phyloP scores from a whole-genome alignment of 1,284 basidiomycete genomes.

The Sporisorium graminicola region DNA sequence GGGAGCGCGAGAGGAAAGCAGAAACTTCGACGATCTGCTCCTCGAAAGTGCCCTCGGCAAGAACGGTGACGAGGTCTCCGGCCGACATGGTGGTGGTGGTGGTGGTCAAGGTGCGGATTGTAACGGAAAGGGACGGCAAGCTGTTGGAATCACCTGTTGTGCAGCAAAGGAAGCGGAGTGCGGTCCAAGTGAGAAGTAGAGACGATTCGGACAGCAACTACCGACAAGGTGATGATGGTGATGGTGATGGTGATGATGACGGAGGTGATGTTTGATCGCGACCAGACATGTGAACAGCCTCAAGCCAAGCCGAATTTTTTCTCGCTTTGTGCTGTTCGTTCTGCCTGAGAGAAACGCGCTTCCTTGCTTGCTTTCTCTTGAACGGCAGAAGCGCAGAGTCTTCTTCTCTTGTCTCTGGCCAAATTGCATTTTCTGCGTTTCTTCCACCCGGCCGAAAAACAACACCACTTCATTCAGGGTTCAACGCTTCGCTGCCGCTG shows the following conservation, averaged over 20 bases:
- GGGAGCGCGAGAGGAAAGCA: conserved; percentile 60
- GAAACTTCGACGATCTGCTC: conserved; percentile 64
- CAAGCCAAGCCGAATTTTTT: conserved; percentile 2
- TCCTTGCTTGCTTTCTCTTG: conserved; percentile 3
- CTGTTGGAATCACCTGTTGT: background rate
- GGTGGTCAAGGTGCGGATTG: background rate
- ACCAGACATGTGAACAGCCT: background rate
- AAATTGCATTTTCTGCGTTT: conserved; percentile 7
- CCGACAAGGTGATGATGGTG: conserved; percentile 2
- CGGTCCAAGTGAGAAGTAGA: background rate
- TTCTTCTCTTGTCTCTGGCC: background rate
- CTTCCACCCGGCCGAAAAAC: conserved; percentile 44
- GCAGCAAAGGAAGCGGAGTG: background rate
- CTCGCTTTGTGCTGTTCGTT: background rate
- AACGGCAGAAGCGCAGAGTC: background rate
- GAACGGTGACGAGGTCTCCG: conserved; percentile 63
- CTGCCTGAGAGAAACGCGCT: conserved; percentile 4
- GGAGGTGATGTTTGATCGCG: background rate
- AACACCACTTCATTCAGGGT: conserved; percentile 8
- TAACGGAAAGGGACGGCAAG: background rate
- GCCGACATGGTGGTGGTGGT: conserved; percentile 45
- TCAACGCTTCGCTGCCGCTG: conserved; percentile 8
- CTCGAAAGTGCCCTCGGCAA: conserved; percentile 64
- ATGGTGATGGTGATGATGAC: background rate
- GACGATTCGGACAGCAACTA: conserved; percentile 8